phyloP scores from a whole-genome alignment of 148 eudicot species.

The Simmondsia chinensis region DNA sequence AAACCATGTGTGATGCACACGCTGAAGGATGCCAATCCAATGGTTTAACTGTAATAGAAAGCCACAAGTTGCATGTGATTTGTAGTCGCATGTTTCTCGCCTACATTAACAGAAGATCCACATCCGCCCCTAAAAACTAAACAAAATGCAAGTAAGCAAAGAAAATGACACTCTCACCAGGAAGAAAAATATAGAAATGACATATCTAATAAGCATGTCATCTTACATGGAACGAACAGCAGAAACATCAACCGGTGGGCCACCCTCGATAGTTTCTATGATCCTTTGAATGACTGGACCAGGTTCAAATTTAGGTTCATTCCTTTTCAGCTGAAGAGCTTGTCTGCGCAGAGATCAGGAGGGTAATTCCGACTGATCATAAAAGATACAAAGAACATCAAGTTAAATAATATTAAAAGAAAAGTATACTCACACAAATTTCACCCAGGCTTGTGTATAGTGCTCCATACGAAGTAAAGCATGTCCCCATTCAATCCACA shows the following conservation, averaged over 20 bases:
- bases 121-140: no score
- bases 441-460: slow-evolving; percentile 97
- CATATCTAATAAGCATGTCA: not conserved
- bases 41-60: no score
- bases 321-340: slow-evolving; percentile 87
- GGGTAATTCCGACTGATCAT: slow-evolving; percentile 4
- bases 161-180: no score
- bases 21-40: no score
- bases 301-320: slow-evolving; percentile 39
- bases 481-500: slow-evolving; percentile 99
- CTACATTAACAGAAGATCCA: no score
- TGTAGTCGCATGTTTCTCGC: no score
- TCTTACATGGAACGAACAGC: slow-evolving; percentile 93
- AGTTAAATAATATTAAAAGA: no score
- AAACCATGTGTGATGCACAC: no score
- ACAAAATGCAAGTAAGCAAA: no score
- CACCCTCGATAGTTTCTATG: slow-evolving; percentile 79
- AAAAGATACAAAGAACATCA: no score
- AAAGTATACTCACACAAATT: slow-evolving; percentile 65
- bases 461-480: slow-evolving; percentile 97
- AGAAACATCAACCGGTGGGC: slow-evolving; percentile 96
- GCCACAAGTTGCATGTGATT: no score
- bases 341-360: slow-evolving; percentile 52
- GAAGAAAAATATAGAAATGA: not conserved
- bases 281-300: slow-evolving; percentile 69